Base-by-base conservation (phyloP, 768 basidiomycete species). In the Chiua virens region DNA sequence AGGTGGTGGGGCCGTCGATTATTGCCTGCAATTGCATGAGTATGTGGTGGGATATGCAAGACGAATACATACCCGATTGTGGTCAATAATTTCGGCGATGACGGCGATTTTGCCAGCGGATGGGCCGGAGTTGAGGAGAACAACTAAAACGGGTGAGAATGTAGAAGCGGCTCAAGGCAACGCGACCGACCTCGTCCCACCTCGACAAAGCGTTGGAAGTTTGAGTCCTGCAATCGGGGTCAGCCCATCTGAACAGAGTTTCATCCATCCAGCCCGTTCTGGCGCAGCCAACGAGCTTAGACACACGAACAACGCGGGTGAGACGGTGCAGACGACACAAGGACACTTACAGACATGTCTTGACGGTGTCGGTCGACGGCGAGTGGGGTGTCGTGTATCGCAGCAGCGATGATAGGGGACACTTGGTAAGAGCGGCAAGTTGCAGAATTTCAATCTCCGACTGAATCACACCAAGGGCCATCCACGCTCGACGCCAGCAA, bases 51-150 rank as follows among this genome's bases (percentile, higher is more conserved):
- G 28, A 30, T 11, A 8, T 11, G 9, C 9, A 11, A 30, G 8
- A 30, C 10, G 9, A 11, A 3, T 10, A 30, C 28, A 30, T 69
- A 97, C 96, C 70, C 95, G 85, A 80, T 94, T 96, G 81, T 98
- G 96, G 83, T 98, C 97, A 58, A 98, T 95, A 73, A 98, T 95
- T 74, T 98, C 94, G 45, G 85, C 86, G 71, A 99, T 95, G 57
- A 93, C 88, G 49, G 97, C 97, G 63, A 97, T 91, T 72, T 86
- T 89, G 60, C 94, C 94, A 40, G 83, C 78, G 52, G 75, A 82
- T 50, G 92, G 91, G 49, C 96, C 96, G 52, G 86, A 72, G 71
- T 89, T 90, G 77, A 98, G 81, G 76, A 98, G 92, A 71, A 98
- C 92, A 56, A 98, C 93, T 61, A 13, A 10, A 14, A 27, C 0